Evolutionary conservation across 768 basidiomycete species (phyloP).

Genomic region (Boletus speciosus): DNA sequence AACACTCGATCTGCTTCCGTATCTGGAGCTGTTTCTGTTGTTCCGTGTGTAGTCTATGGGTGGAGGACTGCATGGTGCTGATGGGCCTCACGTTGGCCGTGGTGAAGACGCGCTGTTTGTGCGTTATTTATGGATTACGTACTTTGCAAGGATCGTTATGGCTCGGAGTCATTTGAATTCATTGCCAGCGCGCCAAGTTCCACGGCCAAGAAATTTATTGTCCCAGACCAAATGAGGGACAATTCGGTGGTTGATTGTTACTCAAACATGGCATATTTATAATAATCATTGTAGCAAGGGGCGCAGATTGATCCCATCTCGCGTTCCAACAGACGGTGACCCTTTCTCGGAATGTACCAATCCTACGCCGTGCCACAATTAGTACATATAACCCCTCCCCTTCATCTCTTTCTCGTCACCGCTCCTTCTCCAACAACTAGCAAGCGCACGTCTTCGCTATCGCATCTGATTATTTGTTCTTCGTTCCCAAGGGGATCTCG

Average conservation of each 20-base stretch:
- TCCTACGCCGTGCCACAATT: conserved; percentile 27
- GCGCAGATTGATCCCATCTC: conserved; percentile 14
- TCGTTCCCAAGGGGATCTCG: conserved; percentile 17
- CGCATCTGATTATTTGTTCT: conserved; percentile 11
- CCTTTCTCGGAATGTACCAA: conserved; percentile 33
- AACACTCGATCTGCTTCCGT: conserved; percentile 48
- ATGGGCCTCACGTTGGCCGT: conserved; percentile 9
- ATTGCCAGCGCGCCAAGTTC: conserved; percentile 7
- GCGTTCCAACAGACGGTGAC: conserved; percentile 8
- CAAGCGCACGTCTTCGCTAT: neutral
- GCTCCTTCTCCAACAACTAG: conserved; percentile 7
- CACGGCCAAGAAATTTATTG: neutral
- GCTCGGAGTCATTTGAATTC: conserved; percentile 7
- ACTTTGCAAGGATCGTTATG: conserved; percentile 9
- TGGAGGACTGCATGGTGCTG: conserved; percentile 52
- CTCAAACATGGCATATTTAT: conserved; percentile 3
- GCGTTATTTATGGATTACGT: conserved; percentile 13
- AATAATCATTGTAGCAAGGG: conserved; percentile 8
- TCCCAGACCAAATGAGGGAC: conserved; percentile 1
- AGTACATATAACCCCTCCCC: conserved; percentile 22
- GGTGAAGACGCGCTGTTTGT: conserved; percentile 24
- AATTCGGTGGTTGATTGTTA: neutral
- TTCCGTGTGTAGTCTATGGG: conserved; percentile 38
- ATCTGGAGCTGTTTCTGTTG: conserved; percentile 46
- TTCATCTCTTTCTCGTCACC: conserved; percentile 7